Evolutionary conservation across 768 basidiomycete species (phyloP).

Genomic region (Basidioascus undulatus): DNA sequence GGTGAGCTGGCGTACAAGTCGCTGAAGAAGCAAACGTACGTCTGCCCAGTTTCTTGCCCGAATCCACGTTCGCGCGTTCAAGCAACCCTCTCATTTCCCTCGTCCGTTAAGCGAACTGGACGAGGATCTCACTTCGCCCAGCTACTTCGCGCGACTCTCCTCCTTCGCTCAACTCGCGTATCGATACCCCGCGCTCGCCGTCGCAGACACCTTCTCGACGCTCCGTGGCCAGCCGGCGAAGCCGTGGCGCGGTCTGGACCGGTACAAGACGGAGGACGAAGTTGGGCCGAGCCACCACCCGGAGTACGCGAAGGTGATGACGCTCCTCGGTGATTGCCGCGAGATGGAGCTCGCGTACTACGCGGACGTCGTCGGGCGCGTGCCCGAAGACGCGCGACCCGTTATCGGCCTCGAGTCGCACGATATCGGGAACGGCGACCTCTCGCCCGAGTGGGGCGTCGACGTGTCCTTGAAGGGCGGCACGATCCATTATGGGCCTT

Average conservation of each 20-base stretch:
- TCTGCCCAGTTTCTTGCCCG: no score
- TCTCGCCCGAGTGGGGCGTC: conserved; percentile 80
- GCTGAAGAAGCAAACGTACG: conserved; percentile 22
- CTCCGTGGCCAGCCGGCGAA: background rate
- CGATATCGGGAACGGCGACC: conserved; percentile 66
- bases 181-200: no score
- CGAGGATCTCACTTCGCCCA: no score
- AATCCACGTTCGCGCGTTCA: no score
- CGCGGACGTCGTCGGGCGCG: conserved; percentile 54
- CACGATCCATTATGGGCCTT: conserved; percentile 64
- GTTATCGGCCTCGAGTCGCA: conserved; percentile 14
- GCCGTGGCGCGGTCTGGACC: conserved; percentile 22
- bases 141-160: no score
- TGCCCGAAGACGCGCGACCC: conserved; percentile 23
- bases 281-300: conserved; percentile 8
- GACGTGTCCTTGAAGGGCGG: conserved; percentile 62
- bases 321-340: conserved; percentile 53
- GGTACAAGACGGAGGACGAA: conserved; percentile 17
- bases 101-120: no score
- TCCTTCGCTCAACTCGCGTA: no score
- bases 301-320: conserved; percentile 76
- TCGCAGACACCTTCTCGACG: no score
- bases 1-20: conserved; percentile 39
- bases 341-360: conserved; percentile 64
- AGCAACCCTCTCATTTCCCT: no score